Percentiles rank a stretch among this genome's conserved stretches.
These are phyloP conservation scores for Termitomyces sp. DNA, from an alignment of 768 basidiomycete genomes.

Conservation along the genomic window DNA sequence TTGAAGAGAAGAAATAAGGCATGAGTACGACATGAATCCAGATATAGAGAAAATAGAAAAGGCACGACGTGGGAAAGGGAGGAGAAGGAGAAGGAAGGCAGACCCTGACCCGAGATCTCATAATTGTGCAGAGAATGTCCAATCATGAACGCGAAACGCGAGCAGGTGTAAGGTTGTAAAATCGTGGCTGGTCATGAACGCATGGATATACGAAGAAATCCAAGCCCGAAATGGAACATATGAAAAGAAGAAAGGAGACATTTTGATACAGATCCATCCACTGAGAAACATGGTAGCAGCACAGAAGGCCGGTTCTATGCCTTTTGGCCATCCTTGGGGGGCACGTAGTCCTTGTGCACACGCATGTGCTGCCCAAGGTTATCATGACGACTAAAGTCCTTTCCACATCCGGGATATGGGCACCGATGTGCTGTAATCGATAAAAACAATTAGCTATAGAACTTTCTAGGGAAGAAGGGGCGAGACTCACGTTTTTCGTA, in stretches of 20 bases:
- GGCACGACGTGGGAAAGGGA: neutral
- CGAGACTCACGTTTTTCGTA: constrained; percentile 82
- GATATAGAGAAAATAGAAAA: constrained; percentile 4
- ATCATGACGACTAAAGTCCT: constrained; percentile 84
- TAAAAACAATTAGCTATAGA: neutral
- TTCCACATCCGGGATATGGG: constrained; percentile 74
- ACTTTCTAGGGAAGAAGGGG: neutral
- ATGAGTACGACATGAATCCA: neutral
- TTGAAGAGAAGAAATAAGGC: neutral
- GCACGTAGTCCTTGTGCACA: constrained; percentile 60
- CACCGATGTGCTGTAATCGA: constrained; percentile 67
- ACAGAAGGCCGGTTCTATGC: constrained; percentile 1
- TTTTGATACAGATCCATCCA: constrained; percentile 5
- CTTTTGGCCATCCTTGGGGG: constrained; percentile 17
- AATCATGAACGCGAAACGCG: neutral
- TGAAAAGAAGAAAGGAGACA: neutral
- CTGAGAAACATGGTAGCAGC: neutral
- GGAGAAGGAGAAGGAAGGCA: neutral
- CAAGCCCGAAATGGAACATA: neutral
- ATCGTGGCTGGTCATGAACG: constrained; percentile 3
- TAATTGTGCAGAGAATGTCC: constrained; percentile 4
- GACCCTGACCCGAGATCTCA: neutral
- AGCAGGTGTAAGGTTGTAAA: neutral
- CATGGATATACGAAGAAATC: neutral
- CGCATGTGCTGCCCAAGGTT: constrained; percentile 89